Conservation (phyloP, 176 grass and related monocot genomes). For the Avena atlantica region DNA sequence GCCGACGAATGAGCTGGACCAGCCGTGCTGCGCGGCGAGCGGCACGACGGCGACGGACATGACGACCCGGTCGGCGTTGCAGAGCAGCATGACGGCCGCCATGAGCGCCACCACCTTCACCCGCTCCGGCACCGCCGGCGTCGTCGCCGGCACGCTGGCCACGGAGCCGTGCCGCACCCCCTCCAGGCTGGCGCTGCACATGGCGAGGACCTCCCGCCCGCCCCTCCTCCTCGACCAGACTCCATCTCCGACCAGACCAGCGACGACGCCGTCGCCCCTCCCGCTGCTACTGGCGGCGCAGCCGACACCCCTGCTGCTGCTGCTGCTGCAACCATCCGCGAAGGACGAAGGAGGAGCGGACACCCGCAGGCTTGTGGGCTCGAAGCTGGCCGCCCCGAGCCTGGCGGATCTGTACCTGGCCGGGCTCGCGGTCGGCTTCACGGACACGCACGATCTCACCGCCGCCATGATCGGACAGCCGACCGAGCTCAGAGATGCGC, state of each 20-base stretch:
- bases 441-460: slow-evolving; percentile 43
- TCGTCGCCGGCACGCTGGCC: not conserved
- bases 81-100: slow-evolving; percentile 79
- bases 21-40: slow-evolving; percentile 77
- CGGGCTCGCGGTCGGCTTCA: slow-evolving; percentile 37
- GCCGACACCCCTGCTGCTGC: not conserved
- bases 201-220: slow-evolving; percentile 41
- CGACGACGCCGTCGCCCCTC: not conserved
- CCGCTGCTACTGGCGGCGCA: slow-evolving; percentile 42
- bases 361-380: slow-evolving; percentile 30
- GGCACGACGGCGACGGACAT: slow-evolving; percentile 98
- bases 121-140: slow-evolving; percentile 64
- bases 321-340: not conserved
- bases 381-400: slow-evolving; percentile 23
- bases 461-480: slow-evolving; percentile 43
- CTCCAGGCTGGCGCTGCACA: slow-evolving; percentile 80
- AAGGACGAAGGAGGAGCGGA: not conserved
- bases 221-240: slow-evolving; percentile 22
- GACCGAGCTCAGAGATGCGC: slow-evolving; percentile 27
- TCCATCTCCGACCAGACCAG: slow-evolving; percentile 34
- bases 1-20: slow-evolving; percentile 87
- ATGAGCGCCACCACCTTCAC: slow-evolving; percentile 72
- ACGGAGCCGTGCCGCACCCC: slow-evolving; percentile 51
- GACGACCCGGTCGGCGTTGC: slow-evolving; percentile 97
- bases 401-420: slow-evolving; percentile 55